phyloP scores from a whole-genome alignment of 2,329 filamentous ascomycete genomes.

The Bipolaris cookei region DNA sequence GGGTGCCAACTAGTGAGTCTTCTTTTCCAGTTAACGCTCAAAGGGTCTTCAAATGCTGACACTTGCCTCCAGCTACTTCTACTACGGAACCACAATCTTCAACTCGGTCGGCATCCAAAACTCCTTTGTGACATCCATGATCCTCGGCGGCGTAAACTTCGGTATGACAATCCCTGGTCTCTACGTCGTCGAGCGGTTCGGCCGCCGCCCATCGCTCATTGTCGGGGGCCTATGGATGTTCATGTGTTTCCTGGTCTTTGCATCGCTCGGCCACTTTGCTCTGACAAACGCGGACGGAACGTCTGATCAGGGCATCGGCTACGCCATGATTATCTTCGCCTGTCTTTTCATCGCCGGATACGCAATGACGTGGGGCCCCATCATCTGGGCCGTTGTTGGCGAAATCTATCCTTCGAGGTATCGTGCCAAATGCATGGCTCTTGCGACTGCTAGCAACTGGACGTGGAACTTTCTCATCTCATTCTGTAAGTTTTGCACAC shows the following conservation, averaged over 20 bases:
- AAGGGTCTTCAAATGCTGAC: background rate
- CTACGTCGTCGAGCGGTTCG: constrained; percentile 56
- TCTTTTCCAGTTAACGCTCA: background rate
- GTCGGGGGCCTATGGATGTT: constrained; percentile 57
- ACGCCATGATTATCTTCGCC: constrained; percentile 70
- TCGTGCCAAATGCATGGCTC: constrained; percentile 53
- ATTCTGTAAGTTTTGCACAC: constrained; percentile 58
- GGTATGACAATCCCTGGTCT: constrained; percentile 56
- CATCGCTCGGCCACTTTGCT: constrained; percentile 55
- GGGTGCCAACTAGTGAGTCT: constrained; percentile 69
- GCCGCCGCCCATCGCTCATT: constrained; percentile 55
- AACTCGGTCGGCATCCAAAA: constrained; percentile 50
- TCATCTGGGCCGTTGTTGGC: constrained; percentile 72
- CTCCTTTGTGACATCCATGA: constrained; percentile 56
- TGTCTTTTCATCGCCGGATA: constrained; percentile 72
- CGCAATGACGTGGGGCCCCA: constrained; percentile 73
- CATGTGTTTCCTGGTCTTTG: constrained; percentile 64
- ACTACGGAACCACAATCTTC: constrained; percentile 58
- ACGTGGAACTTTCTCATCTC: constrained; percentile 54
- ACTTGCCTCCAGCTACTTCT: constrained; percentile 58
- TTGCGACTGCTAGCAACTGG: constrained; percentile 56
- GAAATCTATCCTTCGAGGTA: constrained; percentile 68
- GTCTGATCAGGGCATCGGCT: constrained; percentile 56
- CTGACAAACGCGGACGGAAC: constrained; percentile 44
- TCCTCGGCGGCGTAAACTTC: constrained; percentile 58